phyloP scores from a whole-genome alignment of 305 asterid genomes.

The Striga hermonthica region DNA sequence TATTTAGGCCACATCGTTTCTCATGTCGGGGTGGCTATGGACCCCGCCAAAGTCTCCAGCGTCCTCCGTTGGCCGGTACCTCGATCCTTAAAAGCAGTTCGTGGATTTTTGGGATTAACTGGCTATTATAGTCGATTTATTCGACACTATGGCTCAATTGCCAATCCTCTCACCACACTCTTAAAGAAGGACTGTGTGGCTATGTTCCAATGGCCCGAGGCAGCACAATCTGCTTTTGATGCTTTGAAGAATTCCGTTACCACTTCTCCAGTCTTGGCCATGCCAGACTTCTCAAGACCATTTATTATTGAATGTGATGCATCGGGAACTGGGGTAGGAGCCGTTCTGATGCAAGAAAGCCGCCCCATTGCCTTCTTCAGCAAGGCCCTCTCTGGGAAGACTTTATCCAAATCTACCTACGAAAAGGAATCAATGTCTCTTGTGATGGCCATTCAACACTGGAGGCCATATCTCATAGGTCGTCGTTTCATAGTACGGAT shows the following conservation, averaged over 20 bases:
- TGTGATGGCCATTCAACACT: not conserved
- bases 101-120: not conserved
- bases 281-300: not conserved
- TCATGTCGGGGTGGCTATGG: not conserved
- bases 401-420: not conserved
- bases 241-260: not conserved
- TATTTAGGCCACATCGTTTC: not conserved
- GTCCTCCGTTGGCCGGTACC: not conserved
- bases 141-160: not conserved
- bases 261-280: not conserved
- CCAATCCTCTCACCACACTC: not conserved
- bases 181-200: not conserved
- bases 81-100: too few species aligned
- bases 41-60: not conserved
- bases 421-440: not conserved
- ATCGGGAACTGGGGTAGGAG: not conserved
- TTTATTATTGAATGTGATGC: not conserved
- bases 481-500: not conserved
- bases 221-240: too few species aligned
- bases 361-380: not conserved
- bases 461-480: not conserved
- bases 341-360: not conserved
- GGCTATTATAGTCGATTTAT: not conserved
- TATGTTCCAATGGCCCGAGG: not conserved
- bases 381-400: not conserved